Evolutionary conservation across 2,329 filamentous ascomycete species (phyloP).

Genomic region (Hypoxylon sp.): DNA sequence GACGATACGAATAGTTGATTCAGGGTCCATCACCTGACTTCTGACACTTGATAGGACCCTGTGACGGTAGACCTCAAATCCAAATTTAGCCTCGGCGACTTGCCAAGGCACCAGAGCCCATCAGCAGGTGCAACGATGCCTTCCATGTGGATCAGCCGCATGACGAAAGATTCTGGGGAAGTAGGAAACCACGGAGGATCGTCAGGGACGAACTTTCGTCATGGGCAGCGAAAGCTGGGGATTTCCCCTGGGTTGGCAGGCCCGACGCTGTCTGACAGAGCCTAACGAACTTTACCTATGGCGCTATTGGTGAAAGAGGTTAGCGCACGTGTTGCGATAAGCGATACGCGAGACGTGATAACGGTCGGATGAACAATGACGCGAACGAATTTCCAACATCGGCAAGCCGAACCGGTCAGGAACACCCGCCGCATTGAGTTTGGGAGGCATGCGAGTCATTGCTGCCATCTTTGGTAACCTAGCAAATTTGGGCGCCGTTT

Average conservation of each 20-base stretch:
- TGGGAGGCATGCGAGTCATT: constrained; percentile 36
- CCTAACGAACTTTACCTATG: constrained; percentile 8
- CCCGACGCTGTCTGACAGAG: background rate
- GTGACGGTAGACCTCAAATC: constrained; percentile 5
- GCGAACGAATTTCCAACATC: constrained; percentile 27
- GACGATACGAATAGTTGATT: background rate
- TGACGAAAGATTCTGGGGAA: constrained; percentile 29
- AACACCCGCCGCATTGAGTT: constrained; percentile 30
- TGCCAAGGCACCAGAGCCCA: constrained; percentile 7
- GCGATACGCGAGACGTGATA: constrained; percentile 20
- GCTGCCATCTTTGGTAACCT: constrained; percentile 20
- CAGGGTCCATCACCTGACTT: background rate
- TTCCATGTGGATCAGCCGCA: constrained; percentile 15
- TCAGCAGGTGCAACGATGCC: constrained; percentile 8
- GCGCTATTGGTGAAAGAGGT: constrained; percentile 2
- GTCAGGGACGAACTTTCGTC: constrained; percentile 35
- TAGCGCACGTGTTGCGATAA: constrained; percentile 23
- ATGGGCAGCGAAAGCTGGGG: constrained; percentile 18
- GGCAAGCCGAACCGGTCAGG: constrained; percentile 30
- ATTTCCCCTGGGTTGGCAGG: constrained; percentile 5
- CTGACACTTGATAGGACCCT: constrained; percentile 13
- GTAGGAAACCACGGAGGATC: constrained; percentile 36
- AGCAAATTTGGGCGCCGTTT: constrained; percentile 30
- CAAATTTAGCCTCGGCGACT: constrained; percentile 1
- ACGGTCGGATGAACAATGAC: constrained; percentile 35